Evolutionary conservation across 495 filamentous ascomycete genomes (phyloP), one percentile per base, ranked within the genome.

Genomic region (Neurospora hispaniola): DNA sequence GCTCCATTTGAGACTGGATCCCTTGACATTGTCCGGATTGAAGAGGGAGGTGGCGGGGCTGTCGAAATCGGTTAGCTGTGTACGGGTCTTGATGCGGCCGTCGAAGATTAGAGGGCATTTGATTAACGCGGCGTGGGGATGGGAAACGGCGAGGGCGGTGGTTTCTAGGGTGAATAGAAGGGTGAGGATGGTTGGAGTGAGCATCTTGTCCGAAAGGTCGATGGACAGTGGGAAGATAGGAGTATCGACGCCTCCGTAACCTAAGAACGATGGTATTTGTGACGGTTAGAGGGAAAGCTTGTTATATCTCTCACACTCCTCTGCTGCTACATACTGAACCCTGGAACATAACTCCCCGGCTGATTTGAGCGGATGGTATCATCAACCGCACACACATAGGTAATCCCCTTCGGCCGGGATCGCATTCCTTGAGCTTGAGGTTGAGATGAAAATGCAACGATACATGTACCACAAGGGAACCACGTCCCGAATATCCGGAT

Each of bases 11-110:
- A 86, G 79, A 70, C 74, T 76, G 54, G 79, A 46, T 41, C 84
- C 81, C 70, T 85, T 85, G 74, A 84, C 78, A 75, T 85, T 85
- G 71, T 85, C 83, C 16, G 83, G 79, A 76, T 84, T 83, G 80
- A 85, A 85, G 41, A 78, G 77, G 69, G 79, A 81, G 69, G 80
- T 84, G 62, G 73, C 72, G 75, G 78, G 79, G 76, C 73, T 78
- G 78, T 85, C 84, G 71, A 85, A 85, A 75, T 85, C 84, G 72
- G 78, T 74, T 2, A 76, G 77, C 16, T 71, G 70, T 18, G 77
- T 40, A 18, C 77, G 73, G 1, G 75, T 73, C 69, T 79, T 75
- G 48, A 85, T 77, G 73, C 81, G 81, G n/a, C 84, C 85, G 79
- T 80, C 84, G 71, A 86, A 82, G 39, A 84, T 75, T 43, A 85